These are phyloP conservation scores for Paragyromitra xinjiangensis DNA, from an alignment of 495 filamentous ascomycete genomes.

Conservation along the genomic window DNA sequence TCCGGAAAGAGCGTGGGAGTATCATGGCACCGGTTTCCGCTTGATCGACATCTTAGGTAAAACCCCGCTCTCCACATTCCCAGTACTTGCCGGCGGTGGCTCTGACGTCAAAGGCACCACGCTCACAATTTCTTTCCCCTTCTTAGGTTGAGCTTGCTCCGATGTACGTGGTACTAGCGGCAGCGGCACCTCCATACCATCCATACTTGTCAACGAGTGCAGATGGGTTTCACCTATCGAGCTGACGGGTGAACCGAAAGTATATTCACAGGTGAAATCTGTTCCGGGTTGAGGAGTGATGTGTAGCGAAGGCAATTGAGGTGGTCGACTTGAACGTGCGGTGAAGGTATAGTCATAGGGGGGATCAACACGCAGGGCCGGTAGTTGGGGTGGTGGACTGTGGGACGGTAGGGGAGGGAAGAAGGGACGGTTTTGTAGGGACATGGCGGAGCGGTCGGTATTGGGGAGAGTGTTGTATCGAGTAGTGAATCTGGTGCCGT, in stretches of 20 bases:
- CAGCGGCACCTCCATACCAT: not conserved
- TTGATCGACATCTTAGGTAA: not conserved
- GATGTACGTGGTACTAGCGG: not conserved
- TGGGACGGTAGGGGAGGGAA: not conserved
- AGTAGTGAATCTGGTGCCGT: slow-evolving; percentile 12
- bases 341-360: slow-evolving; percentile 15
- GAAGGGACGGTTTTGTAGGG: not conserved
- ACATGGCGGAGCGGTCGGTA: not conserved
- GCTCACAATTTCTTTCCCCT: not conserved
- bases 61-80: not conserved
- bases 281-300: not conserved
- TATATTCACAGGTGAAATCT: slow-evolving; percentile 31
- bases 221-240: slow-evolving; percentile 22
- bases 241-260: slow-evolving; percentile 43
- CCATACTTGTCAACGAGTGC: not conserved
- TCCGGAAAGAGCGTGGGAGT: not conserved
- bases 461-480: slow-evolving; percentile 34
- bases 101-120: not conserved
- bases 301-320: slow-evolving; percentile 9
- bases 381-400: slow-evolving; percentile 33
- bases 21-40: slow-evolving; percentile 6
- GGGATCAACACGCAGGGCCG: slow-evolving; percentile 5
- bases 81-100: not conserved
- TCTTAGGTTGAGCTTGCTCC: not conserved
- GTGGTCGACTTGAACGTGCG: not conserved